Conservation (phyloP, 73 alveolate species). For the Paramecium pentaurelia region DNA sequence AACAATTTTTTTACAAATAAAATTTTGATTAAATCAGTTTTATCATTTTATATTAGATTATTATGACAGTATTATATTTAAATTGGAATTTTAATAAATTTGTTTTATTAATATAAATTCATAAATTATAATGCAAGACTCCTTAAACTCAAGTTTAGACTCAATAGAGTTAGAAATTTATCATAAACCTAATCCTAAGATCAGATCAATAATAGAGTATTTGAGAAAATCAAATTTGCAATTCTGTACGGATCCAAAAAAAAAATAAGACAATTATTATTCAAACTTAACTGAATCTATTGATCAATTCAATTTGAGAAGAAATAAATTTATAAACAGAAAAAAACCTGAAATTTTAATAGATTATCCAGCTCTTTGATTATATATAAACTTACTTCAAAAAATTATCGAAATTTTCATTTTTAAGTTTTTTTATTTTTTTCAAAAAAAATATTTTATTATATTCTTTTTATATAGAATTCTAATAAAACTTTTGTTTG, state of each 20-base stretch:
- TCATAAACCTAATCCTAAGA: neutral
- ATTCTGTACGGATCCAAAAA: slow-evolving; percentile 27
- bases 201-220: neutral
- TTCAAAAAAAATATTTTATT: neutral
- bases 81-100: neutral
- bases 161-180: neutral
- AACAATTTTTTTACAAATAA: too few relatives aligned
- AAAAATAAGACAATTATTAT: neutral
- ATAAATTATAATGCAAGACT: neutral
- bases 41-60: neutral
- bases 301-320: neutral
- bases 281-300: neutral
- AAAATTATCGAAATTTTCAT: neutral
- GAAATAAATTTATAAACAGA: slow-evolving; percentile 1
- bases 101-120: neutral
- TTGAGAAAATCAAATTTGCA: neutral
- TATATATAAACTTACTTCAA: neutral
- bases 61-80: neutral
- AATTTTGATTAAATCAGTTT: neutral
- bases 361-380: neutral
- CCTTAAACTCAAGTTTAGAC: neutral
- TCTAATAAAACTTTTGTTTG: neutral
- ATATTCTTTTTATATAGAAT: neutral
- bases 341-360: neutral
- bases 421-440: neutral